Conservation (phyloP, 352 stramenopile species). For the Pythium aphanidermatum region DNA sequence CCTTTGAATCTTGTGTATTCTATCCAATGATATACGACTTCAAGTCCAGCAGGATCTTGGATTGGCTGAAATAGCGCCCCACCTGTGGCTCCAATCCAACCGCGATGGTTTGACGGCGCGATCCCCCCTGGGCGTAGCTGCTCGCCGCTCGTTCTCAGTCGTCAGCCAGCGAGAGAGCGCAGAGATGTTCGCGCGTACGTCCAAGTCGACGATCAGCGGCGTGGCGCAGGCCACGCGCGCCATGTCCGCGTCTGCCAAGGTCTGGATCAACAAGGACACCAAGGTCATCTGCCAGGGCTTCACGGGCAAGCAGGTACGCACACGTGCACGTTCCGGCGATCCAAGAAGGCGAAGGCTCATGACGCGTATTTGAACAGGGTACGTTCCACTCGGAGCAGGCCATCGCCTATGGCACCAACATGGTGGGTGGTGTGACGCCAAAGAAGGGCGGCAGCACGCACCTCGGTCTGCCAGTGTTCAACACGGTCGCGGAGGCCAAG, state of each 20-base stretch:
- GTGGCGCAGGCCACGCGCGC: conserved; percentile 39
- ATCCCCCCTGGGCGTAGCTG: conserved; percentile 2
- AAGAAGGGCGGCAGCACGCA: conserved; percentile 98
- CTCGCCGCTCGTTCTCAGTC: conserved; percentile 2
- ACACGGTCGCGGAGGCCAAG: conserved; percentile 92
- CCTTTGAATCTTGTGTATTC: too few relatives aligned
- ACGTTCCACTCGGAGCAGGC: conserved; percentile 99
- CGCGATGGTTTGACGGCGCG: not conserved
- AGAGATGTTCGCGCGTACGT: conserved; percentile 54
- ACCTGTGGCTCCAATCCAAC: conserved; percentile 20
- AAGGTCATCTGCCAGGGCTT: conserved; percentile 99
- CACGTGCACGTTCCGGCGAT: too few relatives aligned
- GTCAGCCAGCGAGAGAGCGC: not conserved
- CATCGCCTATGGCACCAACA: conserved; percentile 99
- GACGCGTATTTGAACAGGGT: conserved; percentile 50
- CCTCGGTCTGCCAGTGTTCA: conserved; percentile 98
- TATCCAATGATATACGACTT: conserved; percentile 18
- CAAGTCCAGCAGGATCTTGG: not conserved
- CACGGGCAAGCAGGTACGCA: conserved; percentile 97
- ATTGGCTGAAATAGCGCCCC: conserved; percentile 16
- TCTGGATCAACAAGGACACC: conserved; percentile 99
- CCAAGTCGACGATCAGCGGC: conserved; percentile 35
- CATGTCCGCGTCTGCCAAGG: conserved; percentile 95
- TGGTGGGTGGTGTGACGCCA: conserved; percentile 98
- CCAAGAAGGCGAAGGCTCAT: too few relatives aligned